Conservation (phyloP, 805 yeast genomes). For the Starmerella apis region DNA sequence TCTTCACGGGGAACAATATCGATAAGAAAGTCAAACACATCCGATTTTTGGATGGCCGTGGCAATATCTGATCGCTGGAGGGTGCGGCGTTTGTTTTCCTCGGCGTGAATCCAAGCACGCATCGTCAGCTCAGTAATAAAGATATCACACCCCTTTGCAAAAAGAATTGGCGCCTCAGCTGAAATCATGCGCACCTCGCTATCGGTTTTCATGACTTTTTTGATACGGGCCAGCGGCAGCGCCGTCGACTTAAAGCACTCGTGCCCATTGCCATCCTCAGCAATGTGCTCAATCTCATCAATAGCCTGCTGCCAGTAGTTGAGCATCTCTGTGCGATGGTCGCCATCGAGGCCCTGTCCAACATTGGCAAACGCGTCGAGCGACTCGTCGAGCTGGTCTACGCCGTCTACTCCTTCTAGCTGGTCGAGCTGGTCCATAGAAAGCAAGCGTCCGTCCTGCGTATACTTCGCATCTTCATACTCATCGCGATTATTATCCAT, state of each 20-base stretch:
- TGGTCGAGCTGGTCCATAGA: constrained; percentile 6
- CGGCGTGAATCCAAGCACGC: constrained; percentile 99
- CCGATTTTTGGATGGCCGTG: constrained; percentile 85
- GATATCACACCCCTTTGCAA: constrained; percentile 96
- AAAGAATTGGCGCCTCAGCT: constrained; percentile 95
- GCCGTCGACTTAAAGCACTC: constrained; percentile 92
- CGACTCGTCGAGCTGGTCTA: constrained; percentile 20
- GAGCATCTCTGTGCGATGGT: constrained; percentile 78
- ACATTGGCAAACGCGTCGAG: constrained; percentile 76
- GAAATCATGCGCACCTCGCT: constrained; percentile 95
- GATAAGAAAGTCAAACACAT: constrained; percentile 93
- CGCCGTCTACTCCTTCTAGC: constrained; percentile 10
- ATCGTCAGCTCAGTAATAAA: constrained; percentile 94
- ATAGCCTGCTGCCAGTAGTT: constrained; percentile 97
- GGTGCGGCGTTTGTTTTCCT: constrained; percentile 89
- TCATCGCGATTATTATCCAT: constrained; percentile 6
- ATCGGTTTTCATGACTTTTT: constrained; percentile 96
- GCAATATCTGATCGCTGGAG: constrained; percentile 90
- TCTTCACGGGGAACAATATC: constrained; percentile 92
- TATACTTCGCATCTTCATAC: constrained; percentile 6
- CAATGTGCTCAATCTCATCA: constrained; percentile 65
- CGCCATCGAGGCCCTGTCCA: constrained; percentile 80
- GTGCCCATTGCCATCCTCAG: constrained; percentile 35
- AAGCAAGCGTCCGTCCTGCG: constrained; percentile 6
- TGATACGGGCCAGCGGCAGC: constrained; percentile 88